Evolutionary conservation across 225 moss, liverwort and hornwort genomes (phyloP), one percentile per base, ranked within the genome.

Genomic region (Physcomitrellopsis africana): DNA sequence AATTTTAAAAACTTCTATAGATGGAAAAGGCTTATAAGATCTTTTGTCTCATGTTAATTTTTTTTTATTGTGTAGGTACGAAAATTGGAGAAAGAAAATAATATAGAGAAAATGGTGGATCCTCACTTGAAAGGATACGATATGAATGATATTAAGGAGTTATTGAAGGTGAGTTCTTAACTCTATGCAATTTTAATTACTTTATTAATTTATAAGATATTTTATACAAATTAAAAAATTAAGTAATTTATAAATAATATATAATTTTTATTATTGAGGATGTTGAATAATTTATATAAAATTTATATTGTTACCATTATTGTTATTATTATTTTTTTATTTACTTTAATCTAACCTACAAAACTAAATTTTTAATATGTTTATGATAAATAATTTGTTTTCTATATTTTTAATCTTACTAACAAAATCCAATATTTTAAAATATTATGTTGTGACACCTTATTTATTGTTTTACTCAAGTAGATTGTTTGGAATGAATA

Each of bases 71-170:
- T 37, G 32, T 84, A 96, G 96, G 96, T 96, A 0, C 94, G 91
- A 59, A 83, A 87, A 79, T 53, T 96, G 74, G 83, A 87, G 61
- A 83, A 77, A 53, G 96, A 96, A 20, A 79, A 83, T 75, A 89
- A 37, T 72, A 77, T 96, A 22, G 79, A 86, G 47, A 51, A 78
- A 67, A 80, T 96, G 82, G 76, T 96, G 20, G 96, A 96, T 59
- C 82, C 78, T 51, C 82, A 94, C 70, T 76, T 96, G 57, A 88
- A 82, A 72, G 83, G 82, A 20, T 96, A 89, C 47, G 78, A 94
- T 54, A 72, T 72, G 24, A 49, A 48, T 22, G 92, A 96, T 74
- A 92, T 96, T 1, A 92, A 94, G 68, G 96, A 96, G 84, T 79
- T 96, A 11, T 89, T 96, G 54, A 94, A 91, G 85, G 96, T 88